These are phyloP conservation scores for Cephaloascus albidus DNA, from an alignment of 805 yeast genomes.

Conservation along the genomic window DNA sequence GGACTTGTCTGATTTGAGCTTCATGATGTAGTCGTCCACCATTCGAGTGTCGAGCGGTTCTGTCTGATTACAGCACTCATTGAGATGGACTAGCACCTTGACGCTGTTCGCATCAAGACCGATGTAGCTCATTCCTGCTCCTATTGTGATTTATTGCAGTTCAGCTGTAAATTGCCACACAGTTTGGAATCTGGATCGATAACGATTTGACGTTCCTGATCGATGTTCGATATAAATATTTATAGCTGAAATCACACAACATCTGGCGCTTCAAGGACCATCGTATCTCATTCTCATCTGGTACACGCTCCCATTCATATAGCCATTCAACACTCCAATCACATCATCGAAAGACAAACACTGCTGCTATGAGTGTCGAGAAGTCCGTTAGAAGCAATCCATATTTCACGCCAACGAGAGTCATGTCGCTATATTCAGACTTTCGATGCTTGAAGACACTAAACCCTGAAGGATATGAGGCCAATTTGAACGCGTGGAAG, in stretches of 20 bases:
- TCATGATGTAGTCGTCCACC: not conserved
- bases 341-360: no score
- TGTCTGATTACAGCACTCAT: not conserved
- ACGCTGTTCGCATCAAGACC: not conserved
- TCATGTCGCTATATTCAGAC: slow-evolving; percentile 39
- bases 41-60: not conserved
- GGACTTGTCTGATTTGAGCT: not conserved
- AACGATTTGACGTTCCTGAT: no score
- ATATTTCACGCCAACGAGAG: slow-evolving; percentile 25
- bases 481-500: slow-evolving; percentile 40
- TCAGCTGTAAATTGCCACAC: no score
- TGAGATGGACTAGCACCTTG: not conserved
- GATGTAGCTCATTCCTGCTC: no score
- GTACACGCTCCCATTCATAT: no score
- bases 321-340: no score
- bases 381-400: not conserved
- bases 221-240: no score
- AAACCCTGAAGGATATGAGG: slow-evolving; percentile 40
- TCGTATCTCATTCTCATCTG: no score
- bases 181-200: no score
- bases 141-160: no score
- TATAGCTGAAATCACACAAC: no score
- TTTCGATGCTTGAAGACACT: slow-evolving; percentile 29
- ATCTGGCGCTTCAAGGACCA: no score
- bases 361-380: not conserved